Evolutionary conservation across 192 early-diverging fungal genomes (phyloP).

Genomic region (Helicostylum pulchrum): DNA sequence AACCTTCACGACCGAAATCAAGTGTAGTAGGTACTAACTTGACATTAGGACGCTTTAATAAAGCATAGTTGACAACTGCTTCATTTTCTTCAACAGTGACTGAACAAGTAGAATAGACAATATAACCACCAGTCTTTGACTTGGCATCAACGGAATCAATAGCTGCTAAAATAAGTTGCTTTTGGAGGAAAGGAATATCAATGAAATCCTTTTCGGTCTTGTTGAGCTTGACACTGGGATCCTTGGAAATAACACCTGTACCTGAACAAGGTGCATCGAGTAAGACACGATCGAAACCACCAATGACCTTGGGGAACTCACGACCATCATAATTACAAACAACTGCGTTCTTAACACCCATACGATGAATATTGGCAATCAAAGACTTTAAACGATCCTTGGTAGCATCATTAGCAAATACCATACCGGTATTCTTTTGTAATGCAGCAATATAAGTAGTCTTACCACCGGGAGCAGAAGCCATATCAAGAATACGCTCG

Average conservation of each 20-base stretch:
- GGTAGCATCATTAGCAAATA: constrained; percentile 97
- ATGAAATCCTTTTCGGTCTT: constrained; percentile 92
- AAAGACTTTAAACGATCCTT: constrained; percentile 89
- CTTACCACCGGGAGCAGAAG: constrained; percentile 96
- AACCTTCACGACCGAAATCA: constrained; percentile 94
- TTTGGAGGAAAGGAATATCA: constrained; percentile 90
- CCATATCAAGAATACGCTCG: constrained; percentile 96
- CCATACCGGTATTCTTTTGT: constrained; percentile 95
- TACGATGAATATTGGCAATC: constrained; percentile 47
- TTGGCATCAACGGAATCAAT: constrained; percentile 95
- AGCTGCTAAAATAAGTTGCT: constrained; percentile 92
- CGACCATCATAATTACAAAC: constrained; percentile 98
- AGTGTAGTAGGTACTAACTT: constrained; percentile 87
- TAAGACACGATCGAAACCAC: constrained; percentile 96
- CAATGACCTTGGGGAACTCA: constrained; percentile 94
- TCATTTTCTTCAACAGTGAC: constrained; percentile 98
- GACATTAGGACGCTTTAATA: constrained; percentile 91
- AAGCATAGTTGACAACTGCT: constrained; percentile 92
- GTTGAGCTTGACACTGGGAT: constrained; percentile 92
- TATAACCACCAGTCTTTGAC: constrained; percentile 89
- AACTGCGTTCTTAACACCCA: constrained; percentile 37
- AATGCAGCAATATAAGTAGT: constrained; percentile 94
- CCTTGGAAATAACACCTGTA: constrained; percentile 98
- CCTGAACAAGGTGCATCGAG: constrained; percentile 98
- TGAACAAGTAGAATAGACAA: constrained; percentile 99